Percentiles rank a stretch among this genome's conserved stretches.
These are phyloP conservation scores for Collybia nuda DNA, from an alignment of 768 basidiomycete species.

Conservation along the genomic window DNA sequence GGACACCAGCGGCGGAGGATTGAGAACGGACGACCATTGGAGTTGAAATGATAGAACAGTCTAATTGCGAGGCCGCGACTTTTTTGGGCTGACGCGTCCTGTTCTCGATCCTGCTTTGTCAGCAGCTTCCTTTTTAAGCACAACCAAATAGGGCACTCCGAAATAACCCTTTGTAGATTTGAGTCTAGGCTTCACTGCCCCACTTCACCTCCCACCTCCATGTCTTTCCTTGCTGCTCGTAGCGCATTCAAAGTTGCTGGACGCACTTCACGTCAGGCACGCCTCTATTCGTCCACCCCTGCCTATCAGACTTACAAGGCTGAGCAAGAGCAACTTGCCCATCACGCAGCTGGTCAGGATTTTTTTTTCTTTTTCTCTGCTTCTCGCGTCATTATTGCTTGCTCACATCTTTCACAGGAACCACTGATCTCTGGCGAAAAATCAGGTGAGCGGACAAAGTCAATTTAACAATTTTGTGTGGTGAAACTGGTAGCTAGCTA, in stretches of 20 bases:
- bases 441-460: constrained; percentile 58
- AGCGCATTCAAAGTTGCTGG: constrained; percentile 46
- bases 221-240: constrained; percentile 49
- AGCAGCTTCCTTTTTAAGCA: constrained; percentile 24
- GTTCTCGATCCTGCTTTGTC: constrained; percentile 21
- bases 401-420: constrained; percentile 44
- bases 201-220: constrained; percentile 18
- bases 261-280: constrained; percentile 42
- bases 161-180: constrained; percentile 27
- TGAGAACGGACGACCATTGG: constrained; percentile 72
- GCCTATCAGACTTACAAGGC: constrained; percentile 41
- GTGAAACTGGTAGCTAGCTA: constrained; percentile 40
- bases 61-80: constrained; percentile 36
- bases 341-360: constrained; percentile 62
- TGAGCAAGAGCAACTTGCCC: constrained; percentile 55
- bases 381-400: constrained; percentile 2
- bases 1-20: constrained; percentile 85
- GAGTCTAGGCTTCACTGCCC: constrained; percentile 4
- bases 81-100: constrained; percentile 16
- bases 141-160: constrained; percentile 33
- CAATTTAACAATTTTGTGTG: constrained; percentile 6
- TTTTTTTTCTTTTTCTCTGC: not conserved
- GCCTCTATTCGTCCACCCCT: constrained; percentile 39
- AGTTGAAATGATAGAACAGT: constrained; percentile 22
- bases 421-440: constrained; percentile 82